Base-by-base conservation (phyloP, 371 early-diverging fungal species). In the Choanephora cucurbitarum region DNA sequence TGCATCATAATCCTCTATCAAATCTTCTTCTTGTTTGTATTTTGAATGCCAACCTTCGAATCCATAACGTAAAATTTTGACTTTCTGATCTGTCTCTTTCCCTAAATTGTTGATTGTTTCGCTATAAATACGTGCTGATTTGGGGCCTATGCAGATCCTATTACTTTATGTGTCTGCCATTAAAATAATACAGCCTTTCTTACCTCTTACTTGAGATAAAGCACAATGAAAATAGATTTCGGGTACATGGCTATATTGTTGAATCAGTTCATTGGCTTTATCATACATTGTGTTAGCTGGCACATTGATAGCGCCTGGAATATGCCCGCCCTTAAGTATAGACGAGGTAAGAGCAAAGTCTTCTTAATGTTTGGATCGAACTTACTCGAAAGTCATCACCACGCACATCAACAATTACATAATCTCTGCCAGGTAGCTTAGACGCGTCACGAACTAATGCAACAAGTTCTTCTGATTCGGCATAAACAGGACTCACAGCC, bases 161-260 rank as follows among this genome's bases (percentile, higher is more conserved):
- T n/a, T n/a, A n/a, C n/a, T n/a, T n/a, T n/a, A n/a, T n/a, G n/a
- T n/a, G n/a, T n/a, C n/a, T n/a, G n/a, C n/a, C n/a, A n/a, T n/a
- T n/a, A n/a, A n/a, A n/a, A n/a, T n/a, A n/a, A n/a, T n/a, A n/a
- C n/a, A n/a, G n/a, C n/a, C 3, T 58, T 5, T 3, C 9, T 34
- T 70, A 68, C 74, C 91, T 45, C 89, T 78, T 13, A 88, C 88
- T 68, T 93, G 92, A 13, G 93, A 92, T 22, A 92, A 66, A 5
- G 91, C 89, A 60, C 95, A 95, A 62, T 94, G 94, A 60, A 95
- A 93, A 55, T 86, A 80, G 1, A 95, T 71, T 21, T 67, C 62
- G 0, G 90, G 90, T 1, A 91, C 85, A 13, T 69, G 32, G n/a
- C 62, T 42, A 64, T 87, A 85, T 46, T 82, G 55, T 15, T 67